phyloP scores from a whole-genome alignment of 2,329 filamentous ascomycete genomes.

The Phaeosphaeria sp. region DNA sequence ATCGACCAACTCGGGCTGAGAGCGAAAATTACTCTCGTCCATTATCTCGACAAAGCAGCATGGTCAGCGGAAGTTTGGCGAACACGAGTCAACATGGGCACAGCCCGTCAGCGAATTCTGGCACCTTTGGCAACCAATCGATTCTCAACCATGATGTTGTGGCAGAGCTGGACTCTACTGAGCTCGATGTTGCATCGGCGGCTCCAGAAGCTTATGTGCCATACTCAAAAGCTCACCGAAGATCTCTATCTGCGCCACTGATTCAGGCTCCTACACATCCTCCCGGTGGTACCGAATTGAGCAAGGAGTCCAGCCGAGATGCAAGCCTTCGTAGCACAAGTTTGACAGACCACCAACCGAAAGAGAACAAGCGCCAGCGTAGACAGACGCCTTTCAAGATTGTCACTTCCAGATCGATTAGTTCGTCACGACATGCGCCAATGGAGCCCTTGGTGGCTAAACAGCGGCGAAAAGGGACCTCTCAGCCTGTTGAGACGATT shows the following conservation, averaged over 20 bases:
- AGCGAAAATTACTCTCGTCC: conserved; percentile 30
- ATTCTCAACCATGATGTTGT: conserved; percentile 17
- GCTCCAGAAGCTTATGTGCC: conserved; percentile 17
- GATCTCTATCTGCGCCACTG: conserved; percentile 23
- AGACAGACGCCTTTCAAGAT: conserved; percentile 37
- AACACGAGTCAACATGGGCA: conserved; percentile 8
- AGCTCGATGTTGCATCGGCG: conserved; percentile 11
- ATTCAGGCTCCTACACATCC: conserved; percentile 20
- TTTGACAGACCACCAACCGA: conserved; percentile 8
- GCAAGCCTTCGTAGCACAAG: conserved; percentile 13
- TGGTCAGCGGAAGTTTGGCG: conserved; percentile 6
- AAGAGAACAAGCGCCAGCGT: conserved; percentile 30
- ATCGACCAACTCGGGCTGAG: conserved; percentile 20
- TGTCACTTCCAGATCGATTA: conserved; percentile 7
- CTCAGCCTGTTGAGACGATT: conserved; percentile 25
- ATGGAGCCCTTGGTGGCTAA: conserved; percentile 35
- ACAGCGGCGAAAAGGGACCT: conserved; percentile 30
- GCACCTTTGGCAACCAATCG: conserved; percentile 9
- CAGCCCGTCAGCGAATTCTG: conserved; percentile 19
- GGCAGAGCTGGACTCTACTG: conserved; percentile 26
- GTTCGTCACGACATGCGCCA: conserved; percentile 25
- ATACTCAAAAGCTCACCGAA: conserved; percentile 14
- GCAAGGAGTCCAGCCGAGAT: conserved; percentile 14
- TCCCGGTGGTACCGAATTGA: conserved; percentile 7
- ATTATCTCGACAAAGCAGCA: conserved; percentile 17